These are phyloP conservation scores for Rhodotorula toruloides DNA, from an alignment of 768 basidiomycete species.

Conservation along the genomic window DNA sequence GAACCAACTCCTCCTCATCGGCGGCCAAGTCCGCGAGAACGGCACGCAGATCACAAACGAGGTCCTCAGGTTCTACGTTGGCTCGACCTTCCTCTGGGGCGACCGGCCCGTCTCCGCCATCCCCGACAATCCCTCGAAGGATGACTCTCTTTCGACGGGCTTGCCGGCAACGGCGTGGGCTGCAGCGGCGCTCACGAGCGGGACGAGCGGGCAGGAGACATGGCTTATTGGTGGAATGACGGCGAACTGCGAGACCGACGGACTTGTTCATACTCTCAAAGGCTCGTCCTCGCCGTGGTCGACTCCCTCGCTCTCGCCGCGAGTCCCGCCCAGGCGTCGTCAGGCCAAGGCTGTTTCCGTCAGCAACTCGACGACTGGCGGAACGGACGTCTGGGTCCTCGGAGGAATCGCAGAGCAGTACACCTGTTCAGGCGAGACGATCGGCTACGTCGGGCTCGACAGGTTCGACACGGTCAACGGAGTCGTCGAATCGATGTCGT, in stretches of 20 bases:
- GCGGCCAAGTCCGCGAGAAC: conserved; percentile 24
- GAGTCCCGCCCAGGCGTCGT: conserved; percentile 32
- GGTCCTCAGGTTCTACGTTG: conserved; percentile 35
- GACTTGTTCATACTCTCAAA: background rate
- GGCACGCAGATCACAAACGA: conserved; percentile 23
- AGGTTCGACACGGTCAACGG: conserved; percentile 18
- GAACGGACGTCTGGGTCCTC: conserved; percentile 34
- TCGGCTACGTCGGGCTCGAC: conserved; percentile 41
- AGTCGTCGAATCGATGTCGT: conserved; percentile 27
- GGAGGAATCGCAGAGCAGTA: conserved; percentile 40
- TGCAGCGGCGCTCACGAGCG: background rate
- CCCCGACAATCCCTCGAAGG: conserved; percentile 23
- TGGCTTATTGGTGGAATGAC: conserved; percentile 38
- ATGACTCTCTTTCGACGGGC: background rate
- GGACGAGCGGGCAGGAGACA: background rate
- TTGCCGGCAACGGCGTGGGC: conserved; percentile 28
- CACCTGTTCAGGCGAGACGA: conserved; percentile 36
- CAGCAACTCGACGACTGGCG: conserved; percentile 16
- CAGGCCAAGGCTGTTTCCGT: conserved; percentile 34
- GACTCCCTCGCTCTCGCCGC: background rate
- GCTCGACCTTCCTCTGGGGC: conserved; percentile 17
- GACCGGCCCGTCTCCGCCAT: conserved; percentile 21
- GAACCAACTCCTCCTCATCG: conserved; percentile 32
- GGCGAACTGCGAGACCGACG: conserved; percentile 23
- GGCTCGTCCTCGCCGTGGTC: conserved; percentile 1